Base-by-base conservation (phyloP, 805 yeast genomes). In the Lachancea meyersii region DNA sequence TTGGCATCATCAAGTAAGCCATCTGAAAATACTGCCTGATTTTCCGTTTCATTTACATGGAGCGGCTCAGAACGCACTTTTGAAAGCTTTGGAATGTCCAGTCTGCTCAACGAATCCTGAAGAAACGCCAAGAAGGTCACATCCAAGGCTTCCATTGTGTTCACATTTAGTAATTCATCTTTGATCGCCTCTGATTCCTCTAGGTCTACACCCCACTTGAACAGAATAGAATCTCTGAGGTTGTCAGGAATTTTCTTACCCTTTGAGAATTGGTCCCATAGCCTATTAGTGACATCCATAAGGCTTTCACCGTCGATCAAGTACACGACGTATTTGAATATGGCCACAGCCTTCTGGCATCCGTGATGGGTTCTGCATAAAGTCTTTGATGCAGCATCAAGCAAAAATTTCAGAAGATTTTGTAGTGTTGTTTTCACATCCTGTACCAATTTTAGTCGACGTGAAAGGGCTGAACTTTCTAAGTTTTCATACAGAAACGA, bases 221-320 rank as follows among this genome's bases (percentile, higher is more conserved):
- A n/a, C 5, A 23, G 14, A 14, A 44, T 24, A 5, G 38, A 8
- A 17, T 35, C 28, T 24, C 22, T n/a, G 4, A 44, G 35, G 10
- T 20, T 17, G 7, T 30, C 19, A 4, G 43, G 44, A 6, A 44
- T 37, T 13, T 14, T 26, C 13, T 17, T 40, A 4, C 32, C 37
- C n/a, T 18, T 13, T 20, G 21, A 13, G n/a, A n/a, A 13, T 17
- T 35, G 36, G 13, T 44, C 44, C 47, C 47, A 44, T 17, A 44
- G 26, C 16, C 44, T 21, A 19, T 33, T 35, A 7, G 47, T 35
- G 9, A 31, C 44, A 6, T 44, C 44, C 5, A 40, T 18, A 9
- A 44, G 19, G 16, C 26, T 35, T 10, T 21, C 41, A 7, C 35
- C 14, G 3, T 40, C 43, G 8, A 44, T 22, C 13, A 44, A 24